Base-by-base conservation (phyloP, 2,329 filamentous ascomycete species). In the Dothideomycetes sp. region DNA sequence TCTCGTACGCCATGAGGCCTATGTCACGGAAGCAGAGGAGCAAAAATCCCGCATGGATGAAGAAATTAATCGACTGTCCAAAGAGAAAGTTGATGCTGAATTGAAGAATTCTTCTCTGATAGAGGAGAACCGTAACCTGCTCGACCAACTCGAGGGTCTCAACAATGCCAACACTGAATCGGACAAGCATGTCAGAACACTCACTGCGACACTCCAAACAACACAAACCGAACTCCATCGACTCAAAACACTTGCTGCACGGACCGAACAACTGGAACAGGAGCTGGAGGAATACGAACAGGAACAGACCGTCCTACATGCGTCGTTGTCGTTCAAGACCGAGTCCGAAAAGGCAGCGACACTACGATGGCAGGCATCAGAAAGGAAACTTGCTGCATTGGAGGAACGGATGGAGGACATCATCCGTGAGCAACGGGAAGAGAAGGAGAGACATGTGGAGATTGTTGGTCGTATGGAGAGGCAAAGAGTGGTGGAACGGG, bases 321-420 rank as follows among this genome's bases (percentile, higher is more conserved):
- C 73, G 25, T 78, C 74, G 16, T 63, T 95, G 32, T 64, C 73
- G 9, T 65, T 71, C 7, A 83, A 80, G 15, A 75, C 81, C 47
- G 77, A 85, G 45, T 84, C 93, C 51, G 82, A 86, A 51, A 78
- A 79, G 41, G 80, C 82, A 4, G 85, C 89, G 9, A 70, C 89
- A 44, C 77, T 84, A 51, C 73, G 88, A 51, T 96, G 87, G 82
- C 82, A 79, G 64, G 78, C 82, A 53, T 87, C 91, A 1, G 87
- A 96, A 64, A 73, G 78, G 25, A 82, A 79, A 20, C 74, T 96
- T 46, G 70, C 72, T 40, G 76, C 84, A 48, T 71, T 98, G 46
- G 83, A 94, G 55, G 82, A 87, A 45, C 86, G 96, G 61, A 70
- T 96, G 13, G 88, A 94, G 56, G 74, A 76, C 48, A 91, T 98